Evolutionary conservation across 495 filamentous ascomycete species (phyloP).

Genomic region (Saxophila tyrrhenica): DNA sequence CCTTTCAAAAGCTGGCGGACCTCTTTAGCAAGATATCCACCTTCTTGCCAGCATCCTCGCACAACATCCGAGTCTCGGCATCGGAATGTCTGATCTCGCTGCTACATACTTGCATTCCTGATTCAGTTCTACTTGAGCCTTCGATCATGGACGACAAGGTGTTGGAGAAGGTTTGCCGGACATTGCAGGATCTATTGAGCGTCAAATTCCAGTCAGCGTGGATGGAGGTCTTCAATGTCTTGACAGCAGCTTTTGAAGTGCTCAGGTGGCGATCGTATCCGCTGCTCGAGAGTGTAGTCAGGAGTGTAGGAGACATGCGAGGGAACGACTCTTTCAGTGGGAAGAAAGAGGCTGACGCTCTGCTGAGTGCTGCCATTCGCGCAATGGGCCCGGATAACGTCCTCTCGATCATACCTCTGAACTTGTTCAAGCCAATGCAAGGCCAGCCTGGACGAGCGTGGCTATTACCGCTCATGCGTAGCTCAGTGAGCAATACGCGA

Average conservation of each 20-base stretch:
- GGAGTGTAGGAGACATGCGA: slow-evolving; percentile 74
- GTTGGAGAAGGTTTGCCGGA: slow-evolving; percentile 59
- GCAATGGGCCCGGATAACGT: slow-evolving; percentile 82
- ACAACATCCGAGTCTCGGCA: slow-evolving; percentile 85
- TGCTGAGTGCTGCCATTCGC: slow-evolving; percentile 72
- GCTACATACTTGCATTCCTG: slow-evolving; percentile 73
- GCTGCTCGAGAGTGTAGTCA: slow-evolving; percentile 59
- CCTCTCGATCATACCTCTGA: slow-evolving; percentile 69
- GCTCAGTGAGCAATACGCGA: slow-evolving; percentile 72
- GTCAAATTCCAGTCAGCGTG: slow-evolving; percentile 90
- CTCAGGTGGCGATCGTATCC: slow-evolving; percentile 73
- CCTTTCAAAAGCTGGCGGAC: slow-evolving; percentile 74
- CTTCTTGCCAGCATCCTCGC: slow-evolving; percentile 75
- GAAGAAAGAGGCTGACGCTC: slow-evolving; percentile 87
- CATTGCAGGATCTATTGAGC: slow-evolving; percentile 59
- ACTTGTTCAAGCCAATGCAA: slow-evolving; percentile 61
- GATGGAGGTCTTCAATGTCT: slow-evolving; percentile 87
- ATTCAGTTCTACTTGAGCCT: slow-evolving; percentile 66
- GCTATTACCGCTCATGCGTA: slow-evolving; percentile 82
- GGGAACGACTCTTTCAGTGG: slow-evolving; percentile 80
- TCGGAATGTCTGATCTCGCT: slow-evolving; percentile 93
- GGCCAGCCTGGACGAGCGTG: slow-evolving; percentile 81
- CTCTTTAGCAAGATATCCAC: slow-evolving; percentile 63
- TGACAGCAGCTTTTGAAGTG: slow-evolving; percentile 77
- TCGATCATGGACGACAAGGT: slow-evolving; percentile 74